Percentiles rank a stretch among this genome's conserved stretches.
Conservation (phyloP, 805 yeast genomes). For the Nakazawaea siamensis region DNA sequence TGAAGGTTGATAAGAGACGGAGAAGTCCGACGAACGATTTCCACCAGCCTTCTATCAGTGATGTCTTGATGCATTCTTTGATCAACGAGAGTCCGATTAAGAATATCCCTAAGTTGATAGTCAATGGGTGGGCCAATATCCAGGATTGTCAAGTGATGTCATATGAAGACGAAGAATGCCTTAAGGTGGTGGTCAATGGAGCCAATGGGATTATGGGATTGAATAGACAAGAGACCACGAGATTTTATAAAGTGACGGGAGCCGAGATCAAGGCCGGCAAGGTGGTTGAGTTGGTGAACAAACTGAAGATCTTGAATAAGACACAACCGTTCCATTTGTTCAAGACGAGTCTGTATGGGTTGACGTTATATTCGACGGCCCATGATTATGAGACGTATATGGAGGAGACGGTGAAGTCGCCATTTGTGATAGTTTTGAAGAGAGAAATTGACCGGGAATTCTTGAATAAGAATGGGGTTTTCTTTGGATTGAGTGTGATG, state of each 20-base stretch:
- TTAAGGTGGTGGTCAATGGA: constrained; percentile 19
- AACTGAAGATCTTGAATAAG: constrained; percentile 68
- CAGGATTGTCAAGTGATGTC: constrained; percentile 44
- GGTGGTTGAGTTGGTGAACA: constrained; percentile 50
- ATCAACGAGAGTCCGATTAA: constrained; percentile 75
- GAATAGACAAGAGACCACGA: constrained; percentile 11
- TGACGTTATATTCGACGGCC: constrained; percentile 55
- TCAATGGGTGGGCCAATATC: constrained; percentile 59
- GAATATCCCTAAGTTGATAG: constrained; percentile 61
- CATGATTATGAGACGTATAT: constrained; percentile 49
- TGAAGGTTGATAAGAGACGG: constrained; percentile 42
- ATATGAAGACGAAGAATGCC: constrained; percentile 22
- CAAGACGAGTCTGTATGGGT: constrained; percentile 31
- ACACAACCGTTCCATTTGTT: constrained; percentile 84
- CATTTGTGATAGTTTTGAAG: constrained; percentile 61
- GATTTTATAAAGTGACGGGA: constrained; percentile 11
- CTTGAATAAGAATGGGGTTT: constrained; percentile 29
- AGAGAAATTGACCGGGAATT: constrained; percentile 29
- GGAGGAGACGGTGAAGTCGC: constrained; percentile 50
- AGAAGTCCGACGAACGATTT: constrained; percentile 14
- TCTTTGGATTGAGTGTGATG: constrained; percentile 41
- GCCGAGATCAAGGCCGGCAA: constrained; percentile 19
- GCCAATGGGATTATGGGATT: not conserved
- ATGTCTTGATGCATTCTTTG: constrained; percentile 82
- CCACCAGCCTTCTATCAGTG: constrained; percentile 57